Evolutionary conservation across 1,284 basidiomycete species (phyloP), one percentile per base, ranked within the genome.

Genomic region (Chondrostereum purpureum): DNA sequence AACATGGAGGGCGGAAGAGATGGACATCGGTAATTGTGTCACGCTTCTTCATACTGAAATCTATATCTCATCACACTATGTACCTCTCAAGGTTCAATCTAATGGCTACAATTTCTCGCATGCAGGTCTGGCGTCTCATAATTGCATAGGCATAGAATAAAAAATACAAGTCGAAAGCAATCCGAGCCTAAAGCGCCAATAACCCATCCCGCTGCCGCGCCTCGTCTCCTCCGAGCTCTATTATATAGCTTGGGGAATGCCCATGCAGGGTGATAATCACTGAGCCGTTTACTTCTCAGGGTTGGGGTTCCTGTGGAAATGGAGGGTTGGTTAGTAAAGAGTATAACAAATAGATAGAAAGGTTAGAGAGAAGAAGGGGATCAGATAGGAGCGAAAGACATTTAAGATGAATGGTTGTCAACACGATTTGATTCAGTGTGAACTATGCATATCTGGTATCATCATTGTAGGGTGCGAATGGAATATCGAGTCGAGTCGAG

Each of bases 331-430:
- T 65, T 46, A 63, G 53, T 35, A 52, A 46, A 22, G 44, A 46
- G 10, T 49, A 49, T 19, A 37, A 44, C 45, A n/a, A n/a, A n/a
- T n/a, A n/a, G 21, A 31, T 16, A 43, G 46, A 33, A 46, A 39
- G 18, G 47, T 46, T 49, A 43, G 40, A 35, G 22, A 46, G 42
- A 43, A 50, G 35, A 50, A 48, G 54, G 51, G 50, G 55, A 66
- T 92, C 85, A 92, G 88, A 89, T 86, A 87, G 84, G 85, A 88
- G 86, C 87, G 86, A 88, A 89, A 90, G 87, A 92, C 88, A 66
- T 77, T 66, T n/a, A n/a, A 80, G 84, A 86, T 88, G 82, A 67
- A 72, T 76, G 68, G 71, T 75, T 80, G 64, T 86, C 82, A 81
- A 85, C 86, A 89, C 67, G 67, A 67, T 66, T n/a, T 57, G 63